Evolutionary conservation across 2,329 filamentous ascomycete genomes (phyloP), one percentile per base, ranked within the genome.

Genomic region (Talaromyces sp.): DNA sequence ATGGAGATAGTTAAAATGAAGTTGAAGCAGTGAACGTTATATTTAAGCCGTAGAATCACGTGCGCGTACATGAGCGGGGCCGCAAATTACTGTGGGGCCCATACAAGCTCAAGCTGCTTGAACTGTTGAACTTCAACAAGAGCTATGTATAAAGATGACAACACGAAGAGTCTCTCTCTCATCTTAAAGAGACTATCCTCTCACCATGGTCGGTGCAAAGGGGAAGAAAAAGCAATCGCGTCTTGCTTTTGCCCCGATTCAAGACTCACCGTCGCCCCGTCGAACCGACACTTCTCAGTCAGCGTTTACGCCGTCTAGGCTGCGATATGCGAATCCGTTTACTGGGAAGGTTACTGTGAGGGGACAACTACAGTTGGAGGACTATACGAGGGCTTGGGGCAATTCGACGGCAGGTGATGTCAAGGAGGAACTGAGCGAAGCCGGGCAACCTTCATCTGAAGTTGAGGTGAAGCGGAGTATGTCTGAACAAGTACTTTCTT

Each of bases 161-260:
- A 35, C 9, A 37, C 16, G 31, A 37, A 22, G 11, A 24, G n/a
- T 5, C 9, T 9, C 10, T 39, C 1, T 24, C 5, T 37, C 10
- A 22, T n/a, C 33, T 37, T 24, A 16, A 39, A 22, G n/a, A 7
- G n/a, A 60, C 9, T 37, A 7, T 16, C 9, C 1, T 19, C 33
- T 33, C 24, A 54, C 10, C 14, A 67, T 67, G 65, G 50, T 59
- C n/a, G 63, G 65, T 45, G 50, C 54, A 56, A 65, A 63, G 24
- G 60, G 52, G 9, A 65, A 62, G 52, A 65, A 54, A 39, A 65
- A 59, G 24, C 80, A 82, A 70, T 78, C 79, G 60, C 78, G 77
- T 57, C 74, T 82, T 45, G 69, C 77, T n/a, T 81, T 82, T 68
- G 73, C 76, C 11, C 71, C 79, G 24, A 63, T 76, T 14, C 65